Evolutionary conservation across 805 yeast genomes (phyloP), one percentile per base, ranked within the genome.

Genomic region (Nakazawaea ishiwadae): DNA sequence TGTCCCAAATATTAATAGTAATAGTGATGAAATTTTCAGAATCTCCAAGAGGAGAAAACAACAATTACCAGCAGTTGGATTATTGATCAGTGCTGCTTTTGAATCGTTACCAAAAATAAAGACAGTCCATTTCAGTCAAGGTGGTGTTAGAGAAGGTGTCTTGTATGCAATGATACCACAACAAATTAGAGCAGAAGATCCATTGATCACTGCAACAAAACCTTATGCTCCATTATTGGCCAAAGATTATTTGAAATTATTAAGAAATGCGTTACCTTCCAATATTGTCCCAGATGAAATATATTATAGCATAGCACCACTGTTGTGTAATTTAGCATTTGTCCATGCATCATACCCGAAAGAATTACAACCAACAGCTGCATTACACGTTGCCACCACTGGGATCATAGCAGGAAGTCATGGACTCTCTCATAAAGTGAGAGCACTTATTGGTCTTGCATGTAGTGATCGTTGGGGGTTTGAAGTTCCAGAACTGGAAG

Each of bases 391-490:
- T 18, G 89, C 87, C 6, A 76, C 84, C 0, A 74, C 86, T 0
- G 93, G 93, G 16, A 74, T 81, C 15, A 75, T 84, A 39, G 81
- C 90, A 0, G 88, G 89, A 0, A 72, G 83, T 4, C 87, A 82
- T 56, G 93, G 91, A 5, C 59, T 84, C 35, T 76, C 87, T 1
- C 91, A 84, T 55, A 71, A 80, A 48, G 78, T 78, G 2, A 65
- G 90, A 42, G 88, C 87, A 0, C 60, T 84, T 36, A 71, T 83
- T 10, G 91, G 91, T 0, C 71, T 84, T 23, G 85, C 88, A 2
- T 63, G 84, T 19, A 79, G 88, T 61, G 86, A 82, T 51, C 66
- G 93, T 49, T 84, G 91, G 91, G 91, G 91, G 27, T 87, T 84
- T 3, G 88, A 81, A 47, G 63, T 83, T 11, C 84, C 87, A 12